A percentile compares a stretch with the other conserved stretches of the same genome.
Evolutionary conservation across 139 green algal genomes (phyloP).

Genomic region (Coccomyxa sp.): DNA sequence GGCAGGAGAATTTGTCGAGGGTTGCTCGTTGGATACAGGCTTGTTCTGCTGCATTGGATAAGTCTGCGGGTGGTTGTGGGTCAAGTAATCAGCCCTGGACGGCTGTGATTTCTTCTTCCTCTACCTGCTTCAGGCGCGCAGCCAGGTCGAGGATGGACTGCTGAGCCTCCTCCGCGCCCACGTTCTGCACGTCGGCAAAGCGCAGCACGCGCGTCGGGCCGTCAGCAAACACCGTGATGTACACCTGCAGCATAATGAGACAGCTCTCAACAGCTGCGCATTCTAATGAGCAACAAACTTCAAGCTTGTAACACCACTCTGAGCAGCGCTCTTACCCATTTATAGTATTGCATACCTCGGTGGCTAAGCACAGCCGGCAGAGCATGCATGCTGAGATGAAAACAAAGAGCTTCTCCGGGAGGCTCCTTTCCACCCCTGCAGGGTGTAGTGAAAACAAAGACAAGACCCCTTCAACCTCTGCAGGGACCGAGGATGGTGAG

Average conservation of each 20-base stretch:
- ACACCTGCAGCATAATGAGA: constrained; percentile 41
- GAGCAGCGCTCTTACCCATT: neutral
- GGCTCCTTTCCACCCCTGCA: too few relatives aligned
- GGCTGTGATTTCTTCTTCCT: too few relatives aligned
- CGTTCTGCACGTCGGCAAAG: constrained; percentile 64
- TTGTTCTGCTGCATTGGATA: too few relatives aligned
- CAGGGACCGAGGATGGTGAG: neutral
- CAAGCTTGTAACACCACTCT: neutral
- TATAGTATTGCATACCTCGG: neutral
- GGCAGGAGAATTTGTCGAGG: neutral
- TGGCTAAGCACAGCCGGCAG: too few relatives aligned
- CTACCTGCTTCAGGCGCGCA: constrained; percentile 40
- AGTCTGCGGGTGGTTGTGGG: constrained; percentile 12
- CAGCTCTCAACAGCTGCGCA: too few relatives aligned
- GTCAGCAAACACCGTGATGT: constrained; percentile 80
- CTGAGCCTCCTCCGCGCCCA: constrained; percentile 42
- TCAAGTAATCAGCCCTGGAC: neutral
- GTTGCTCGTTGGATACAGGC: too few relatives aligned
- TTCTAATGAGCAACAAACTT: neutral
- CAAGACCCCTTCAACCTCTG: too few relatives aligned
- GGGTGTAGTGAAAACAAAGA: too few relatives aligned
- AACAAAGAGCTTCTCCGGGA: too few relatives aligned
- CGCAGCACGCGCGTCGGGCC: constrained; percentile 81
- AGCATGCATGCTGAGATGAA: too few relatives aligned
- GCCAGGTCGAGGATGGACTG: constrained; percentile 58